Base-by-base conservation (phyloP, 208 protist species). In the Sergeia podlipaevii region DNA sequence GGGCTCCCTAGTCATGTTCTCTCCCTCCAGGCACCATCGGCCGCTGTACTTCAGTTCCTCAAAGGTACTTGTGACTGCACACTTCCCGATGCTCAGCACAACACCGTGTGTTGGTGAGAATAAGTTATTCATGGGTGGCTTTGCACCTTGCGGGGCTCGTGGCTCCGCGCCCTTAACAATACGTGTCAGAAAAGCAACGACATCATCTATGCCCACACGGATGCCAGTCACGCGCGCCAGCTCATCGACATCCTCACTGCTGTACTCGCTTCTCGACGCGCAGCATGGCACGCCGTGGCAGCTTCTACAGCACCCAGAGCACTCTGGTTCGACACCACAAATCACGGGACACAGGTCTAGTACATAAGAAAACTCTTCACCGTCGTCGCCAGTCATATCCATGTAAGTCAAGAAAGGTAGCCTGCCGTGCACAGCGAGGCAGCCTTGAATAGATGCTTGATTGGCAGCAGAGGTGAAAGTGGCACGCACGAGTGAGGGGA, bases 351-450 rank as follows among this genome's bases (percentile, higher is more conserved):
- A n/a, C 26, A 70, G 37, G 3, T 56, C 43, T 4, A 70, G n/a
- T 8, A 74, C 38, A 39, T 64, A 74, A 53, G 21, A 29, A 38
- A 60, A 50, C 36, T 51, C 60, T 18, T 79, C 67, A n/a, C n/a
- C n/a, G n/a, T 72, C 73, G 18, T 74, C 65, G 33, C 64, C 56
- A 23, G 42, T 43, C 50, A 70, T 64, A 41, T 80, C 67, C 0
- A 72, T 34, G n/a, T 76, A 18, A 20, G 58, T 62, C 11, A 80
- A 42, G 7, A 74, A 65, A 2, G 73, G 73, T 2, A 54, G 13
- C 37, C 67, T 58, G 46, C 63, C 66, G 45, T 73, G 57, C 23
- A 73, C 59, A 4, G 66, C 73, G 15, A 69, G 43, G 38, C 73
- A 80, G 13, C 48, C 32, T 61, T 80, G 63, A 18, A 53, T 37